Percentiles rank a stretch among this genome's conserved stretches.
These are phyloP conservation scores for Tricholomella constricta DNA, from an alignment of 768 basidiomycete genomes.

Conservation along the genomic window DNA sequence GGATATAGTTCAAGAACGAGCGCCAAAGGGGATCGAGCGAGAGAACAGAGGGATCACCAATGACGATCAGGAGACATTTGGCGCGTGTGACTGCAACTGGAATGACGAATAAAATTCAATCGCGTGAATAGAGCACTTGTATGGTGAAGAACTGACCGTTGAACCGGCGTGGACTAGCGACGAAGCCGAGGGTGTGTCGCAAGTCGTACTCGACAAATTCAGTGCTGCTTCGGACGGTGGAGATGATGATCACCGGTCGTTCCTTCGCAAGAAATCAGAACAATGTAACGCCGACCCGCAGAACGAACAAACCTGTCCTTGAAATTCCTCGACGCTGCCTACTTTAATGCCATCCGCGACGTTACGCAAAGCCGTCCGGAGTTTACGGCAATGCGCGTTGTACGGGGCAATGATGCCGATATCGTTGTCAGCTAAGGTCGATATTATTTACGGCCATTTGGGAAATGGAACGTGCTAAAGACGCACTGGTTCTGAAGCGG, in stretches of 20 bases:
- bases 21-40: slow-evolving; percentile 63
- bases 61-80: slow-evolving; percentile 60
- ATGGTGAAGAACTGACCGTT: slow-evolving; percentile 46
- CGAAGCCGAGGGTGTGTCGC: slow-evolving; percentile 58
- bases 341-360: slow-evolving; percentile 48
- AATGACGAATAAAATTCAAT: background rate
- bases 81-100: slow-evolving; percentile 69
- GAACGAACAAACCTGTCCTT: slow-evolving; percentile 52
- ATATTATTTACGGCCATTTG: slow-evolving; percentile 1
- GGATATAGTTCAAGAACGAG: slow-evolving; percentile 58
- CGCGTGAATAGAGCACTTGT: background rate
- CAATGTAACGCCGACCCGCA: slow-evolving; percentile 20
- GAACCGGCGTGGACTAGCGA: slow-evolving; percentile 55
- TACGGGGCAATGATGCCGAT: slow-evolving; percentile 77
- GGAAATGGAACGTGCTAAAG: background rate
- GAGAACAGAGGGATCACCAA: slow-evolving; percentile 62
- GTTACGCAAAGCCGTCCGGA: slow-evolving; percentile 39
- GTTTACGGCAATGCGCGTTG: slow-evolving; percentile 60
- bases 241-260: slow-evolving; percentile 58
- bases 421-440: slow-evolving; percentile 40
- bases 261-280: slow-evolving; percentile 44
- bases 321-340: slow-evolving; percentile 70
- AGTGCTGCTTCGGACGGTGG: slow-evolving; percentile 56
- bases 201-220: slow-evolving; percentile 53
- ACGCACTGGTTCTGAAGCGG: slow-evolving; percentile 44